Evolutionary conservation across 306 rosid genomes (phyloP), one percentile per base, ranked within the genome.

Genomic region (Morella rubra): DNA sequence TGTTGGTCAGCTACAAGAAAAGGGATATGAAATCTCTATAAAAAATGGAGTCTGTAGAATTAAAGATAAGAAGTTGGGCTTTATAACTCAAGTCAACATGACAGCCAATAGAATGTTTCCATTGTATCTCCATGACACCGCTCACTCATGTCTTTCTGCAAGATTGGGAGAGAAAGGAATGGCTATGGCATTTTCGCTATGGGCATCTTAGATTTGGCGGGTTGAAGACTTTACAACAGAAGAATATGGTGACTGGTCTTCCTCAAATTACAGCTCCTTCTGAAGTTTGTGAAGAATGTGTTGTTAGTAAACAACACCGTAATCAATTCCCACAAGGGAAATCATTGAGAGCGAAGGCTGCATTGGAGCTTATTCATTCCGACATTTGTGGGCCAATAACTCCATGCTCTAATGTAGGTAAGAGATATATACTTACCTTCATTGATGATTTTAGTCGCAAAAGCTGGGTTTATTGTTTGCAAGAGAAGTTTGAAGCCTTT

Each of bases 371-470:
- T 0, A 46, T 54, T 18, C 68, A 76, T 20, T 40, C 32, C 3
- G 55, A 67, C 15, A 5, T 76, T 13, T 69, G 59, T 3, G 7
- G 74, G 2, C 75, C 44, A 0, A 77, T 69, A 44, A 69, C 15
- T 42, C 75, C 71, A 37, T 0, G 42, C 6, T 56, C 71, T 0
- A 56, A 56, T 59, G 56, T 52, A 16, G 51, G 44, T 50, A 71
- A 77, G 4, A n/a, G 14, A 14, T 69, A 77, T n/a, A 6, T 77
- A 5, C 5, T 77, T 5, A 27, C 18, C 0, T 72, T 78, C 16
- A 69, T 69, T 61, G 73, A 76, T 69, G 67, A 73, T 73, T 58
- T n/a, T 14, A 73, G 15, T 56, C 3, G 9, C n/a, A 73, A 55
- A 40, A 73, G 18, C 5, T 73, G 22, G 76, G 41, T 55, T n/a